Evolutionary conservation across 768 basidiomycete genomes (phyloP).

Genomic region (Amyloporia xantha): DNA sequence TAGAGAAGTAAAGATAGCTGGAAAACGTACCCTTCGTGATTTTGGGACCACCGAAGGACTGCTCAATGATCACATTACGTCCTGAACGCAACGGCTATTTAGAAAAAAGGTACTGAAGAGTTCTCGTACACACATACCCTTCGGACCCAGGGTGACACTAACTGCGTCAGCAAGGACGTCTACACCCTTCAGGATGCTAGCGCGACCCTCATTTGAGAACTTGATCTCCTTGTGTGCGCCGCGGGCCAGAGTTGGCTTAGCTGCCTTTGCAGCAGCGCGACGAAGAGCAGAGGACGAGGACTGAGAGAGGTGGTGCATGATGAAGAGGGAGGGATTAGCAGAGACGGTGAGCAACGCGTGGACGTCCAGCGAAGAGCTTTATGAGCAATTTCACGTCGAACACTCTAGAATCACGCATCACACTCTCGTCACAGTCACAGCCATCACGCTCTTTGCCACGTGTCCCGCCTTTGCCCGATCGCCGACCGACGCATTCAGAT

Average conservation of each 20-base stretch:
- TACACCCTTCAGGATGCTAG: conserved; percentile 90
- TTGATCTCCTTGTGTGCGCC: conserved; percentile 94
- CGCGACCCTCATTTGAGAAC: conserved; percentile 93
- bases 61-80: conserved; percentile 98
- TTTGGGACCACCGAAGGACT: conserved; percentile 83
- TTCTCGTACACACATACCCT: conserved; percentile 47
- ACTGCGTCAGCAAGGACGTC: conserved; percentile 97
- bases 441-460: not conserved
- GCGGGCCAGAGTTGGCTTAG: conserved; percentile 49
- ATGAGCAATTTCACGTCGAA: conserved; percentile 25
- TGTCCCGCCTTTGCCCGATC: not conserved
- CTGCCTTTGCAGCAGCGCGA: conserved; percentile 53
- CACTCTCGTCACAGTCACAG: not conserved
- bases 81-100: conserved; percentile 36
- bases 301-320: conserved; percentile 69
- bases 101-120: not conserved
- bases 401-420: conserved; percentile 27
- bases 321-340: conserved; percentile 6
- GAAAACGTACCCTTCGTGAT: conserved; percentile 81
- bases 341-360: conserved; percentile 13
- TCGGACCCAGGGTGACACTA: conserved; percentile 92
- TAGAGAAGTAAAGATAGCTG: not conserved
- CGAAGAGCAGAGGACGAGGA: conserved; percentile 64
- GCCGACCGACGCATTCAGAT: too few relatives aligned
- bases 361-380: conserved; percentile 10